These are phyloP conservation scores for Omphalotus olearius DNA, from an alignment of 1,284 basidiomycete genomes.

Conservation along the genomic window DNA sequence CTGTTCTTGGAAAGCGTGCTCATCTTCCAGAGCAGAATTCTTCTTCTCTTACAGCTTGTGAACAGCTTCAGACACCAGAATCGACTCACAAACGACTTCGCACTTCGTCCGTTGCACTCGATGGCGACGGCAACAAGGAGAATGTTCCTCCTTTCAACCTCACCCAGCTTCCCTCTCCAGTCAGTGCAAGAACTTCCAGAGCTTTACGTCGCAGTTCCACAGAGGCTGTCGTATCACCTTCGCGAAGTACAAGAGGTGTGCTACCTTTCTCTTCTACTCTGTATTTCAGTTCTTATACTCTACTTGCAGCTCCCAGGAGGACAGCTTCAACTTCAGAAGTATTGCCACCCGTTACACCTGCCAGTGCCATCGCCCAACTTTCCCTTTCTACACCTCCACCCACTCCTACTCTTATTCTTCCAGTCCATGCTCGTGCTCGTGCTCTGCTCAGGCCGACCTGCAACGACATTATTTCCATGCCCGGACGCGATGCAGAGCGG, in stretches of 20 bases:
- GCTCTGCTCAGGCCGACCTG: conserved; percentile 67
- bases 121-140: conserved; percentile 67
- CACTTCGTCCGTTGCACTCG: conserved; percentile 38
- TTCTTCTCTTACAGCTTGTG: conserved; percentile 12
- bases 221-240: conserved; percentile 32
- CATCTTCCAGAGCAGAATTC: conserved; percentile 35
- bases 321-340: conserved; percentile 29
- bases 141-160: conserved; percentile 60
- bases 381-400: conserved; percentile 53
- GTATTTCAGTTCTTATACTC: conserved; percentile 2
- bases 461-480: conserved; percentile 45
- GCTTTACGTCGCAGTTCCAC: conserved; percentile 46
- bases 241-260: conserved; percentile 27
- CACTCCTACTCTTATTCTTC: conserved; percentile 46
- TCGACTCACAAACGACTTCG: conserved; percentile 57
- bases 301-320: conserved; percentile 17
- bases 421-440: conserved; percentile 61
- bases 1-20: conserved; percentile 57
- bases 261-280: conserved; percentile 12
- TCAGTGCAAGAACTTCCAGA: conserved; percentile 33
- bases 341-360: conserved; percentile 35
- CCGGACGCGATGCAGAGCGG: conserved; percentile 64
- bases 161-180: conserved; percentile 26
- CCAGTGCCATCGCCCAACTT: conserved; percentile 36
- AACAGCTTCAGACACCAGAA: conserved; percentile 52